Conservation (phyloP, 164 flowering plant species). For the Nymphaea thermarum region DNA sequence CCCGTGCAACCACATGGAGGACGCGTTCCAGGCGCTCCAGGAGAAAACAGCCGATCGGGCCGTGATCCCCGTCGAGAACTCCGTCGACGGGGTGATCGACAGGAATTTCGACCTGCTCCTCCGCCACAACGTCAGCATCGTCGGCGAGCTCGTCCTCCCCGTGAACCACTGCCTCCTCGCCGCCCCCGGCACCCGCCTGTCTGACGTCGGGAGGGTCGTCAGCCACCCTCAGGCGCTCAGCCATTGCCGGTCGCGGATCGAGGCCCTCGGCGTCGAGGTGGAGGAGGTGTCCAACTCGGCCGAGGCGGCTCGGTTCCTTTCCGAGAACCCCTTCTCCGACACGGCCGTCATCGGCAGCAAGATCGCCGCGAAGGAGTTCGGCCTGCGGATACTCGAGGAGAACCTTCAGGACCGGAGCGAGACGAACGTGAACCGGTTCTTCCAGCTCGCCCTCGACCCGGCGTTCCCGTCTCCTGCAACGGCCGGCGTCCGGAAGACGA, state of each 20-base stretch:
- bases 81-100: conserved; percentile 18
- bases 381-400: conserved; percentile 11
- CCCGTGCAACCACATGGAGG: conserved; percentile 19
- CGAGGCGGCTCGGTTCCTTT: conserved; percentile 13
- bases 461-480: neutral
- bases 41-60: conserved; percentile 18
- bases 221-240: conserved; percentile 25
- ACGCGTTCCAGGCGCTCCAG: conserved; percentile 16
- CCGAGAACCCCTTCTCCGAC: conserved; percentile 10
- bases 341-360: conserved; percentile 22
- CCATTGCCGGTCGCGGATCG: conserved; percentile 15
- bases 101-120: conserved; percentile 18
- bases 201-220: conserved; percentile 11
- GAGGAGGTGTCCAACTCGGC: conserved; percentile 19
- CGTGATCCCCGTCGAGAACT: conserved; percentile 17
- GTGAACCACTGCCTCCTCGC: conserved; percentile 22
- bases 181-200: conserved; percentile 3
- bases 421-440: conserved; percentile 9
- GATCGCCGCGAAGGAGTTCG: conserved; percentile 19
- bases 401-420: conserved; percentile 14
- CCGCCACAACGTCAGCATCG: conserved; percentile 11
- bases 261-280: conserved; percentile 6
- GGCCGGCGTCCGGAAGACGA: conserved; percentile 8
- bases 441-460: conserved; percentile 6
- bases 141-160: conserved; percentile 14